A percentile compares a stretch with the other conserved stretches of the same genome.
These are phyloP conservation scores for Yamadazyma spencermartinsiae DNA, from an alignment of 1,139 yeast species.

Conservation along the genomic window DNA sequence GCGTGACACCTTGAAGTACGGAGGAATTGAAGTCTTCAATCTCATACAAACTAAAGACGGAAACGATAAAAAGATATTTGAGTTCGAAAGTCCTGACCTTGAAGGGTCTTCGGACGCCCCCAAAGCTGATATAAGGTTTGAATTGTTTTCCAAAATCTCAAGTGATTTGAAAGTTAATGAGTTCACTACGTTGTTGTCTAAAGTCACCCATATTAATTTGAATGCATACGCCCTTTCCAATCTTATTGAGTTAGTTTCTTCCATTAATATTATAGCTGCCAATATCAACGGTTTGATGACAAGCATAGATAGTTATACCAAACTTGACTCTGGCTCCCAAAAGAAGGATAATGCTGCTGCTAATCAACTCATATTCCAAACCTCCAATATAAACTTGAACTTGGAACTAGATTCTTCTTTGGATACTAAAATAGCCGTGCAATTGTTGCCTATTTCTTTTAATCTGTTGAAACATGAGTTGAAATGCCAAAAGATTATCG, in stretches of 20 bases:
- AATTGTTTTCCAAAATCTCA: constrained; percentile 35
- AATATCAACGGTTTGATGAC: constrained; percentile 11
- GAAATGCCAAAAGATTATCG: constrained; percentile 29
- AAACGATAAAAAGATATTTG: constrained; percentile 19
- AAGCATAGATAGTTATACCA: constrained; percentile 13
- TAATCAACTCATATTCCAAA: constrained; percentile 31
- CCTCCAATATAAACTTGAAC: constrained; percentile 24
- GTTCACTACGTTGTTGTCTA: constrained; percentile 47
- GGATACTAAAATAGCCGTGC: constrained; percentile 16
- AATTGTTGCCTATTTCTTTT: constrained; percentile 40
- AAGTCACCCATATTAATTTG: constrained; percentile 36
- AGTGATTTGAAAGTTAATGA: constrained; percentile 24
- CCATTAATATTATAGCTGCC: constrained; percentile 18
- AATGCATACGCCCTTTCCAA: constrained; percentile 19
- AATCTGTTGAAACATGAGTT: constrained; percentile 31
- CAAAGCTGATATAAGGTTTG: constrained; percentile 55
- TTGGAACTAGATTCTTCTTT: constrained; percentile 10
- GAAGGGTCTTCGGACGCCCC: constrained; percentile 10
- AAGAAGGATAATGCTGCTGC: constrained; percentile 6
- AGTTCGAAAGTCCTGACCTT: constrained; percentile 16
- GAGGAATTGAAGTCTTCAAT: constrained; percentile 42
- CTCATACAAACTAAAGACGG: constrained; percentile 23
- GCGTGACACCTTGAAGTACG: constrained; percentile 42
- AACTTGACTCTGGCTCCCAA: not conserved
- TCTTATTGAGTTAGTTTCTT: constrained; percentile 14